Base-by-base conservation (phyloP, 257 asterid genomes). In the Osmanthus fragrans region DNA sequence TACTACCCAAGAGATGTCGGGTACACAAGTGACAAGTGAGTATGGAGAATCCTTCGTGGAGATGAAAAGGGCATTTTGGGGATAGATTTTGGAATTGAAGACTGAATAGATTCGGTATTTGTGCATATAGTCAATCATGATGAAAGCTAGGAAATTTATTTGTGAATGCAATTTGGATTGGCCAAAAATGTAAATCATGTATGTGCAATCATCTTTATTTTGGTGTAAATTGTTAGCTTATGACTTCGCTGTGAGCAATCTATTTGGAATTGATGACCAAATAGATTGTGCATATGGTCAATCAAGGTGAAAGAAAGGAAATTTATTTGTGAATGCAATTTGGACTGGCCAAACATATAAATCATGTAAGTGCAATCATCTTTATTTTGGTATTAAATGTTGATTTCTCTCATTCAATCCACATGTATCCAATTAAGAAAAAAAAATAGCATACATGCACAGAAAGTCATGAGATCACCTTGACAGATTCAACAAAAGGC, bases 401-500 rank as follows among this genome's bases (percentile, higher is more conserved):
- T n/a, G 65, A 4, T 21, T n/a, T 56, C 65, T 56, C 65, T 47
- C 58, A 47, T 56, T 56, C 11, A 19, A 19, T 56, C 27, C 27
- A 56, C 13, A 56, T 7, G 27, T 5, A 56, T 7, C 27, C 12
- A 19, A n/a, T 56, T 56, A 56, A 68, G 71, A 51, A 21, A 32
- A 19, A 51, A 54, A n/a, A 32, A 19, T 56, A 32, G 11, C 15
- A 64, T 74, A 76, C 64, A 58, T 5, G n/a, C 32, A 45, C 29
- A 27, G 37, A 39, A 1, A 68, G 54, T 51, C 37, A 40, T 45
- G 27, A 66, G 74, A 77, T 83, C 83, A 92, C 98, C 93, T 94
- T 92, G 37, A 86, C 88, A 33, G 97, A 92, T 86, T 85, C 88
- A 73, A 94, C 80, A 82, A 94, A 94, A 67, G 97, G 96, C 79